Evolutionary conservation across 441 rosid genomes (phyloP).

Genomic region (Arabidopsis lyrata): DNA sequence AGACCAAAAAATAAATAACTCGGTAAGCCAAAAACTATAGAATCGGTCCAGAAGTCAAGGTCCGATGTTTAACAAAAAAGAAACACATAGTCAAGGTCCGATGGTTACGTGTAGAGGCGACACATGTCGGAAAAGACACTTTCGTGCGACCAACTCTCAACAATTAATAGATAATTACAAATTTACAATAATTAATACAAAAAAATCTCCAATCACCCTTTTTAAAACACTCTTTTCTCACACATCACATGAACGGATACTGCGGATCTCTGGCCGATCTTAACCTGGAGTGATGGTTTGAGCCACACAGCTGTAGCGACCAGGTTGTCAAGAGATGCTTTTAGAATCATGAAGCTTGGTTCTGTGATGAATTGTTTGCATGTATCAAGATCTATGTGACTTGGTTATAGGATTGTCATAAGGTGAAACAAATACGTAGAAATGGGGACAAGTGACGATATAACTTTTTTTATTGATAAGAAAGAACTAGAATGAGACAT

Average conservation of each 20-base stretch:
- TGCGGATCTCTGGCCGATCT: slow-evolving; percentile 4
- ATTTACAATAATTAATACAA: not conserved
- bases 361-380: not conserved
- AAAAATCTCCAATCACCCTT: not conserved
- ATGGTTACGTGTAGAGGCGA: slow-evolving; percentile 3
- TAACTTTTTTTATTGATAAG: not conserved
- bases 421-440: slow-evolving; percentile 6
- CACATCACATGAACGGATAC: not conserved
- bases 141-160: slow-evolving; percentile 18
- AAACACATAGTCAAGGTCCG: not conserved
- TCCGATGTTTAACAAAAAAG: not conserved
- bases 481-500: not conserved
- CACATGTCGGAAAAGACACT: slow-evolving; percentile 7
- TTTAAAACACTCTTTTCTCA: not conserved
- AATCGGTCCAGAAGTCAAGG: slow-evolving; percentile 23
- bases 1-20: too few relatives aligned
- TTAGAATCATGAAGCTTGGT: not conserved
- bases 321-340: slow-evolving; percentile 13
- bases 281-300: not conserved
- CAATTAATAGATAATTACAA: not conserved
- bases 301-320: not conserved
- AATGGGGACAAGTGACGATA: slow-evolving; percentile 9
- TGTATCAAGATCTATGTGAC: not conserved
- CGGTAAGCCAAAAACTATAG: not conserved
- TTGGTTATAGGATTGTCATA: slow-evolving; percentile 6